Conservation (phyloP, 225 moss, liverwort and hornwort species). For the Rhytidiadelphus loreus region DNA sequence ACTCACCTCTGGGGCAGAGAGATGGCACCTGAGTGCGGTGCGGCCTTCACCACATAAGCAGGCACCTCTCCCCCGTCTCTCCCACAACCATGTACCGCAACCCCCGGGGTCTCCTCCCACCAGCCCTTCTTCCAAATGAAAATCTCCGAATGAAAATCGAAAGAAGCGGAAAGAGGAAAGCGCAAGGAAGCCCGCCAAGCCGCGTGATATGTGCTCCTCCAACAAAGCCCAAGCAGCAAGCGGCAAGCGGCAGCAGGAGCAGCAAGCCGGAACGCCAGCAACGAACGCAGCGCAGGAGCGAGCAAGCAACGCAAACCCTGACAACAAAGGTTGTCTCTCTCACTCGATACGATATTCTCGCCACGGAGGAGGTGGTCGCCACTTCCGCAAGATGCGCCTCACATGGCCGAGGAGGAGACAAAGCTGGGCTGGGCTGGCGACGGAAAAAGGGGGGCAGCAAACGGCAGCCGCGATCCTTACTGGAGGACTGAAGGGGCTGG, state of each 20-base stretch:
- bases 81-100: conserved; percentile 42
- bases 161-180: background rate
- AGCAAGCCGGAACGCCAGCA: background rate
- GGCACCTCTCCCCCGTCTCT: conserved; percentile 40
- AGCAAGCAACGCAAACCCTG: background rate
- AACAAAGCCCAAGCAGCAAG: background rate
- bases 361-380: background rate
- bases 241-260: background rate
- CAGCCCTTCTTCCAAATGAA: background rate
- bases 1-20: conserved; percentile 46
- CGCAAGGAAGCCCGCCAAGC: background rate
- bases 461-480: conserved; percentile 7
- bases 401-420: conserved; percentile 5
- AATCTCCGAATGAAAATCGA: background rate
- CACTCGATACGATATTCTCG: background rate
- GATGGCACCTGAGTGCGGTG: conserved; percentile 59
- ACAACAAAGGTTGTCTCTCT: background rate
- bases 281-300: background rate
- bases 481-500: background rate
- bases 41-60: conserved; percentile 60
- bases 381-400: conserved; percentile 22
- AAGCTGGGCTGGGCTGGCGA: background rate
- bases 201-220: background rate
- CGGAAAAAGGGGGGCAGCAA: background rate
- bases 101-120: background rate